Evolutionary conservation across 495 filamentous ascomycete genomes (phyloP).

Genomic region (Xylaria sp.): DNA sequence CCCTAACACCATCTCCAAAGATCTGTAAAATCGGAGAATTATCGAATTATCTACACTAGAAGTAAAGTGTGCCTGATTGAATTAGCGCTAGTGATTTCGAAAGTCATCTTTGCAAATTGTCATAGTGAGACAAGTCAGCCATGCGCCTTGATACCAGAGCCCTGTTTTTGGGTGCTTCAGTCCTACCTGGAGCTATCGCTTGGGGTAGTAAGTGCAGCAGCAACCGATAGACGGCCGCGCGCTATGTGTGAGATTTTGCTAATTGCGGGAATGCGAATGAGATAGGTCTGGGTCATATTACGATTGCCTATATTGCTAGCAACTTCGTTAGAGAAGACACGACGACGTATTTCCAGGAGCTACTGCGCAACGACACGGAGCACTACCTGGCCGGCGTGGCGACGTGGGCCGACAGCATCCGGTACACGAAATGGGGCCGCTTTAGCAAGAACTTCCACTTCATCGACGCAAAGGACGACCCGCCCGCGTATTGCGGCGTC

Average conservation of each 20-base stretch:
- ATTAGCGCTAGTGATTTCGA: constrained; percentile 3
- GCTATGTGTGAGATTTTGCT: constrained; percentile 18
- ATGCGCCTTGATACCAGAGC: constrained; percentile 35
- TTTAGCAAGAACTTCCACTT: constrained; percentile 70
- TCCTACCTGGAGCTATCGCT: constrained; percentile 43
- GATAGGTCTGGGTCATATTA: constrained; percentile 66
- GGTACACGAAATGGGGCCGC: constrained; percentile 63
- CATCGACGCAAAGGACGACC: constrained; percentile 73
- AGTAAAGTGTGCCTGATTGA: neutral
- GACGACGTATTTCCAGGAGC: constrained; percentile 48
- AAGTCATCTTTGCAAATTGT: neutral
- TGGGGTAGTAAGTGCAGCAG: constrained; percentile 46
- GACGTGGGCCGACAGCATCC: constrained; percentile 69
- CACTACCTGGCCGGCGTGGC: constrained; percentile 66
- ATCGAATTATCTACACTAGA: too few relatives aligned
- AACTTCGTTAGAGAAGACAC: constrained; percentile 52
- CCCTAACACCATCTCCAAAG: neutral
- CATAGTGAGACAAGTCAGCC: constrained; percentile 9
- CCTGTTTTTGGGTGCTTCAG: constrained; percentile 34
- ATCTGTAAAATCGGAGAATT: neutral
- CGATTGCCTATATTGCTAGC: constrained; percentile 61
- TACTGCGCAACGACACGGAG: constrained; percentile 53
- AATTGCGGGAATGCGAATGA: neutral
- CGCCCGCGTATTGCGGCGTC: constrained; percentile 65
- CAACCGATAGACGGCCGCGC: neutral